phyloP scores from a whole-genome alignment of 768 basidiomycete species.

The Tremella mesenterica region DNA sequence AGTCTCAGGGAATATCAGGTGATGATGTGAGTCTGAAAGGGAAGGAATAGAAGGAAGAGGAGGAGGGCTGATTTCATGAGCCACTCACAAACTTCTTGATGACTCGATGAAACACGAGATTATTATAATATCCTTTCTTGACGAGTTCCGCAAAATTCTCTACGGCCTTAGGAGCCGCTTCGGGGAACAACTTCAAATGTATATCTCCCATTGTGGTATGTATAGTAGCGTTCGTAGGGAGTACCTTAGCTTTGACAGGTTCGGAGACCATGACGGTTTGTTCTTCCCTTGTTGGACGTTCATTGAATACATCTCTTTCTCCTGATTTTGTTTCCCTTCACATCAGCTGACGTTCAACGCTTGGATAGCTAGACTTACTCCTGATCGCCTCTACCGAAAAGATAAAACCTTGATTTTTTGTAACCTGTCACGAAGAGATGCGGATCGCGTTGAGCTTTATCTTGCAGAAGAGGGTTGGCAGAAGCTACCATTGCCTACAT shows the following conservation, averaged over 20 bases:
- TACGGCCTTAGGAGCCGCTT: conserved; percentile 85
- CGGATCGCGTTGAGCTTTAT: conserved; percentile 74
- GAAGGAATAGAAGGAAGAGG: no score
- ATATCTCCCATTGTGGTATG: conserved; percentile 96
- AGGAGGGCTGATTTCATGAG: no score
- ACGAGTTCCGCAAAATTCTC: conserved; percentile 96
- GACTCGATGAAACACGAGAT: conserved; percentile 89
- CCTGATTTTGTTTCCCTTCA: conserved; percentile 65
- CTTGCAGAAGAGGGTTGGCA: conserved; percentile 84
- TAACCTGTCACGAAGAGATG: conserved; percentile 87
- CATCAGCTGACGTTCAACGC: conserved; percentile 1
- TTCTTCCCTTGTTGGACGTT: conserved; percentile 91
- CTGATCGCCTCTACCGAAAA: conserved; percentile 75
- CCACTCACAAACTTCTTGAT: conserved; percentile 84
- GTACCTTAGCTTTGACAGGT: conserved; percentile 48
- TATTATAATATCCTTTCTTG: conserved; percentile 78
- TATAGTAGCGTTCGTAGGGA: conserved; percentile 74
- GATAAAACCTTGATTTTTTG: conserved; percentile 84
- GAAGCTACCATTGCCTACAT: conserved; percentile 78
- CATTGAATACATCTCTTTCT: conserved; percentile 97
- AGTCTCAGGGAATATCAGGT: no score
- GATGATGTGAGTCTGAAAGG: no score
- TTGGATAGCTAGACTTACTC: conserved; percentile 54
- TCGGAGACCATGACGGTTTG: conserved; percentile 61
- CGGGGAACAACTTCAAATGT: conserved; percentile 57